Conservation (phyloP, 176 grass and related monocot genomes). For the Musa beccarii region DNA sequence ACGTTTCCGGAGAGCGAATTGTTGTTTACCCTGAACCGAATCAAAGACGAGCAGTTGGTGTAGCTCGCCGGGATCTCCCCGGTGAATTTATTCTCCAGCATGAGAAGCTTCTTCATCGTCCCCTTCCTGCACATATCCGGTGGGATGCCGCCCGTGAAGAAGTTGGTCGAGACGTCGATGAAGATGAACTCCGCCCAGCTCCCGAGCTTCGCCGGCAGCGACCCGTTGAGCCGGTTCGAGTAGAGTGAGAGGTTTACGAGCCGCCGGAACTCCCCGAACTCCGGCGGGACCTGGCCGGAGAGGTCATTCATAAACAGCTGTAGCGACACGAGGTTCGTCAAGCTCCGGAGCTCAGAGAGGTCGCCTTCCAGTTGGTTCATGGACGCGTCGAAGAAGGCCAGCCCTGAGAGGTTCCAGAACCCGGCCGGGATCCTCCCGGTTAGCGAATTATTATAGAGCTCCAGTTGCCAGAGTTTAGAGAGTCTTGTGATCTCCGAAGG, state of each 20-base stretch:
- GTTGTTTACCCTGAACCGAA: conserved; percentile 69
- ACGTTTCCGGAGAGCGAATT: conserved; percentile 46
- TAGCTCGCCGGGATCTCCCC: conserved; percentile 58
- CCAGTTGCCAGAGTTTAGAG: conserved; percentile 48
- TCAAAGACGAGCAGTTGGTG: conserved; percentile 35
- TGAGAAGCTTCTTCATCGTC: conserved; percentile 43
- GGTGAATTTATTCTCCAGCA: conserved; percentile 72
- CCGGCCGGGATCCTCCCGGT: conserved; percentile 51
- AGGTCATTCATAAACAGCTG: conserved; percentile 66
- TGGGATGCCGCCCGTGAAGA: conserved; percentile 52
- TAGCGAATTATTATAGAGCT: conserved; percentile 67
- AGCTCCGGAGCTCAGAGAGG: conserved; percentile 35
- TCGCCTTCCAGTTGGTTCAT: conserved; percentile 47
- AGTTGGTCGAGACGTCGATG: conserved; percentile 81
- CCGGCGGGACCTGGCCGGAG: conserved; percentile 42
- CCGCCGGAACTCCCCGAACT: conserved; percentile 39
- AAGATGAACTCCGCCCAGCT: conserved; percentile 47
- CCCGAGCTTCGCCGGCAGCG: conserved; percentile 57
- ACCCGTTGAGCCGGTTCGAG: conserved; percentile 56
- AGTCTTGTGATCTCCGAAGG: conserved; percentile 47
- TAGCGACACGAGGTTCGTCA: conserved; percentile 46
- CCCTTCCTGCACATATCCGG: conserved; percentile 45
- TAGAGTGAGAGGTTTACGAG: conserved; percentile 60
- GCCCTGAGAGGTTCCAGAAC: conserved; percentile 32
- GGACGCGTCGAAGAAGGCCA: conserved; percentile 58